Evolutionary conservation across 768 basidiomycete species (phyloP).

Genomic region (Multifurca ochricompacta): DNA sequence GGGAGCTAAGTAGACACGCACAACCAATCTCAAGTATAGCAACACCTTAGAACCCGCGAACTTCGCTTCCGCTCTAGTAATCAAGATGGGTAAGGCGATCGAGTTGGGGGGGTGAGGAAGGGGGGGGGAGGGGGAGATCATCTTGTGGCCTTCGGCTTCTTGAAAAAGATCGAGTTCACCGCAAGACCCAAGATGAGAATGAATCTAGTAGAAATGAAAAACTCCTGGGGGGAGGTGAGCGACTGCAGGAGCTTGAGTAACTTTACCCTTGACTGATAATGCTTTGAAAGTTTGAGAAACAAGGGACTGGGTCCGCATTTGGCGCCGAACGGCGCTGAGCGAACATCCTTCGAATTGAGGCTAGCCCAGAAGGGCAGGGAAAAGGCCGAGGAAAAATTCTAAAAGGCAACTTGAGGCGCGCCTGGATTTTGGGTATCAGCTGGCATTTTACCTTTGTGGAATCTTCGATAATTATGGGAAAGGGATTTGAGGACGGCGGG

Average conservation of each 20-base stretch:
- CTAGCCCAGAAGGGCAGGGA: conserved; percentile 21
- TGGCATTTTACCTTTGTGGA: conserved; percentile 21
- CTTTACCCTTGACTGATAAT: conserved; percentile 9
- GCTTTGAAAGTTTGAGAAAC: conserved; percentile 14
- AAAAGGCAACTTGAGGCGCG: conserved; percentile 22
- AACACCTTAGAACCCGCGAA: not conserved
- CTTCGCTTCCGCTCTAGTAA: not conserved
- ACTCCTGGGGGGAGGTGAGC: conserved; percentile 15
- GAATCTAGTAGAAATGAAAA: not conserved
- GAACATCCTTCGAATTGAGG: conserved; percentile 19
- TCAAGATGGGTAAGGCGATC: not conserved
- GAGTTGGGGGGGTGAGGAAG: not conserved
- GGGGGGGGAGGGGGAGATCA: not conserved
- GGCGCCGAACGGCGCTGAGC: conserved; percentile 18
- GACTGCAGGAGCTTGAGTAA: conserved; percentile 6
- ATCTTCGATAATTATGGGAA: conserved; percentile 22
- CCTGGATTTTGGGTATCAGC: conserved; percentile 17
- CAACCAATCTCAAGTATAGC: not conserved
- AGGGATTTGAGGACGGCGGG: conserved; percentile 19
- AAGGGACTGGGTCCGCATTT: conserved; percentile 16
- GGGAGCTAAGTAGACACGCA: not conserved
- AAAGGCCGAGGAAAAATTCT: conserved; percentile 20
- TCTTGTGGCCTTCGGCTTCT: not conserved
- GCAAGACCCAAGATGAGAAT: not conserved
- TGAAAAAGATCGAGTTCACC: not conserved